Evolutionary conservation across 2,329 filamentous ascomycete genomes (phyloP).

Genomic region (Fusarium ramigenum): DNA sequence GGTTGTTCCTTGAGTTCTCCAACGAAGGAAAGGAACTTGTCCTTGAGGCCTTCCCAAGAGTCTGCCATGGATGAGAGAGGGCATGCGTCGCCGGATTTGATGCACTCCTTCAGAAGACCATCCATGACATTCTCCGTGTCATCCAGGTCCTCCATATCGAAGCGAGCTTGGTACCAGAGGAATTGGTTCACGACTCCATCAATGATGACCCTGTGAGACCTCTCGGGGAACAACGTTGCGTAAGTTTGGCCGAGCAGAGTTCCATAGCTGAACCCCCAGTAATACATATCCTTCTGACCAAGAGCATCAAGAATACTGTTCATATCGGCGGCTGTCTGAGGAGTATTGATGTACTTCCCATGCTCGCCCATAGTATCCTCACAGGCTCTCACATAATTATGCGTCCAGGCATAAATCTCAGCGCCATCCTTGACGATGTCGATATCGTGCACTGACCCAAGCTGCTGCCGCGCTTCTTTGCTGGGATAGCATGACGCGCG

Average conservation of each 20-base stretch:
- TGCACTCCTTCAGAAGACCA: constrained; percentile 49
- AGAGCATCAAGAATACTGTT: constrained; percentile 57
- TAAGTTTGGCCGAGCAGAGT: constrained; percentile 54
- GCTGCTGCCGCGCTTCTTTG: constrained; percentile 43
- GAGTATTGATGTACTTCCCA: constrained; percentile 58
- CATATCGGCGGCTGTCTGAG: constrained; percentile 62
- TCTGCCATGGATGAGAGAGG: constrained; percentile 50
- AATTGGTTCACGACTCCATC: constrained; percentile 49
- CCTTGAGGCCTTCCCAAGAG: constrained; percentile 48
- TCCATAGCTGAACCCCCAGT: constrained; percentile 57
- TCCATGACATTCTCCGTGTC: constrained; percentile 46
- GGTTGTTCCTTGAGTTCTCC: constrained; percentile 50
- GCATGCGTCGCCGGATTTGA: constrained; percentile 57
- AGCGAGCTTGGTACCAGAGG: constrained; percentile 45
- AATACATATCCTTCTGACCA: constrained; percentile 47
- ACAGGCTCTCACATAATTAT: constrained; percentile 54
- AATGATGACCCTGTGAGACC: constrained; percentile 47
- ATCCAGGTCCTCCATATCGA: constrained; percentile 40
- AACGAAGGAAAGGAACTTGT: constrained; percentile 47
- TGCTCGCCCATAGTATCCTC: constrained; percentile 56
- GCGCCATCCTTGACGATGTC: constrained; percentile 48
- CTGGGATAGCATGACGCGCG: constrained; percentile 53
- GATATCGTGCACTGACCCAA: constrained; percentile 36
- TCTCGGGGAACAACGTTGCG: constrained; percentile 50
- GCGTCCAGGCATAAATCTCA: constrained; percentile 53